Conservation (phyloP, 2,329 filamentous ascomycete species). For the Venturia carpophila region DNA sequence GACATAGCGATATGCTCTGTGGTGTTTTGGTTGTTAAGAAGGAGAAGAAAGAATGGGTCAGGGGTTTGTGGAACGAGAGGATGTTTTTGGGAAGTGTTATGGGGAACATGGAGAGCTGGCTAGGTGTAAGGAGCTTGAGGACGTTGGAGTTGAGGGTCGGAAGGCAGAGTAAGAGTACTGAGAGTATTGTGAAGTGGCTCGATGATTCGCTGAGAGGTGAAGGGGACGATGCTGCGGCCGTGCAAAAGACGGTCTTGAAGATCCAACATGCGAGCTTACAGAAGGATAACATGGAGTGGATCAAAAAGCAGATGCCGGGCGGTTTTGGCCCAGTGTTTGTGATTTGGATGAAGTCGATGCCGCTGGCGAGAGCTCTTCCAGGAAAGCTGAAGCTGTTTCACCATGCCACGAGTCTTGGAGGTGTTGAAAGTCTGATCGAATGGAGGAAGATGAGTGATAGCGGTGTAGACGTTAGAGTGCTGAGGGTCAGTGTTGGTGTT, state of each 20-base stretch:
- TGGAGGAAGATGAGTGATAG: slow-evolving; percentile 87
- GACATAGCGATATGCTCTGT: slow-evolving; percentile 88
- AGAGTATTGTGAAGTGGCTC: slow-evolving; percentile 65
- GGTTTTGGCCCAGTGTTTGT: slow-evolving; percentile 87
- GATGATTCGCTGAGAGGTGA: slow-evolving; percentile 31
- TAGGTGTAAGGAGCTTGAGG: slow-evolving; percentile 76
- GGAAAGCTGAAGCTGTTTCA: slow-evolving; percentile 77
- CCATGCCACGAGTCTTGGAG: slow-evolving; percentile 88
- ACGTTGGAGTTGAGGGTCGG: slow-evolving; percentile 77
- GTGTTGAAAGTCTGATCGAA: slow-evolving; percentile 92
- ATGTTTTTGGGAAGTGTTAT: slow-evolving; percentile 74
- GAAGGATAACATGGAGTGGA: slow-evolving; percentile 55
- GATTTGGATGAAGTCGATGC: slow-evolving; percentile 55
- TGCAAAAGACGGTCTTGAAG: slow-evolving; percentile 49
- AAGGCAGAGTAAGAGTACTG: slow-evolving; percentile 66
- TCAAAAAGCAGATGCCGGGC: slow-evolving; percentile 79
- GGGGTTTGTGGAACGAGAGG: slow-evolving; percentile 58
- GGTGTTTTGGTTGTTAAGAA: slow-evolving; percentile 65
- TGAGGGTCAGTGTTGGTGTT: slow-evolving; percentile 79
- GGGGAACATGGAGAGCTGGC: slow-evolving; percentile 85
- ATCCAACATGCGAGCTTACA: slow-evolving; percentile 78
- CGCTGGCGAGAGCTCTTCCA: slow-evolving; percentile 61
- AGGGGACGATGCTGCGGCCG: slow-evolving; percentile 31
- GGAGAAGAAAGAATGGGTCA: slow-evolving; percentile 27
- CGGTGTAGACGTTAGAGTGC: slow-evolving; percentile 59